Conservation (phyloP, 441 rosid species). For the Hypseocharis bilobata region DNA sequence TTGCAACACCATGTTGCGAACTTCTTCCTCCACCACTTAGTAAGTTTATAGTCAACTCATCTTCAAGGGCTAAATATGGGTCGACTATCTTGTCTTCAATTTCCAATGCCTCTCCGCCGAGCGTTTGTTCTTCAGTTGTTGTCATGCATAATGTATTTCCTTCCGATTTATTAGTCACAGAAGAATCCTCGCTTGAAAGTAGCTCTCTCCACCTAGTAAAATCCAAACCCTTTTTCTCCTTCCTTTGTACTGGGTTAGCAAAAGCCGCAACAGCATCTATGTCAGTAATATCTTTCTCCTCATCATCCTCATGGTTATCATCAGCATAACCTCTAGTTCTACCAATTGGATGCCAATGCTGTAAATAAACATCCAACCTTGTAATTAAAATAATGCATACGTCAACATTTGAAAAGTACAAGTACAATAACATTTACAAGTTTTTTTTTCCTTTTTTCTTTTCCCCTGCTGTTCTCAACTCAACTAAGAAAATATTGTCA, state of each 20-base stretch:
- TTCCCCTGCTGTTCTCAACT: no score
- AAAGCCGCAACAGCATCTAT: constrained; percentile 38
- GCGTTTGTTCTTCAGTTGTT: constrained; percentile 19
- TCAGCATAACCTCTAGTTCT: constrained; percentile 20
- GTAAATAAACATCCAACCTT: constrained; percentile 18
- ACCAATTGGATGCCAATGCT: constrained; percentile 54
- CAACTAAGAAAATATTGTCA: no score
- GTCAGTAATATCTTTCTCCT: constrained; percentile 30
- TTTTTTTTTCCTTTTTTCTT: neutral
- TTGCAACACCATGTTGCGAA: constrained; percentile 19
- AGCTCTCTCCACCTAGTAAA: constrained; percentile 48
- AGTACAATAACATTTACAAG: neutral
- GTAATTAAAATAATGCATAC: neutral
- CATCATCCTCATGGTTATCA: constrained; percentile 27
- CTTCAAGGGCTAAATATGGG: constrained; percentile 20
- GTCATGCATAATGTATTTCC: constrained; percentile 17
- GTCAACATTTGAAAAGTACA: neutral
- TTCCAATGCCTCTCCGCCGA: constrained; percentile 18
- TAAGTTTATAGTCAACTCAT: constrained; percentile 24
- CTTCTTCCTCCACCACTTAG: constrained; percentile 22
- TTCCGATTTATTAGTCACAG: constrained; percentile 16
- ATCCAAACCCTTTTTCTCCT: constrained; percentile 50
- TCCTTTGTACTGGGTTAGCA: constrained; percentile 65
- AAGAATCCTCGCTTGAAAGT: constrained; percentile 26
- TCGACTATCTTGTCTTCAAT: constrained; percentile 11